Conservation (phyloP, 495 filamentous ascomycete genomes). For the Penicillium verhagenii region DNA sequence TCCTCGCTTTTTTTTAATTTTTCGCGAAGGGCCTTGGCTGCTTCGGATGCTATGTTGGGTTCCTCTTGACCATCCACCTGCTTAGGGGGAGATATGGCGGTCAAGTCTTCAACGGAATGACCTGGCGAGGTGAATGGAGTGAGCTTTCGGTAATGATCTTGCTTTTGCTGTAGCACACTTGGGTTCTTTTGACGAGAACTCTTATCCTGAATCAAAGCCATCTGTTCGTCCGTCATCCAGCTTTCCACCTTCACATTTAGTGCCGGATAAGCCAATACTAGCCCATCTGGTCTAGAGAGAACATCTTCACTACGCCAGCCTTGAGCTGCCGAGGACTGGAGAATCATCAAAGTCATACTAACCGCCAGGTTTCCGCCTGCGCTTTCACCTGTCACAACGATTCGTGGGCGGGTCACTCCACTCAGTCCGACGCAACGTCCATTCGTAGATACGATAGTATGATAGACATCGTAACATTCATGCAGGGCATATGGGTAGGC, state of each 20-base stretch:
- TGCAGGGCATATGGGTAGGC: constrained; percentile 95
- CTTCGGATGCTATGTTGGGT: constrained; percentile 27
- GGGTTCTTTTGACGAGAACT: constrained; percentile 73
- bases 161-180: constrained; percentile 73
- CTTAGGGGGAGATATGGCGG: constrained; percentile 17
- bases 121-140: constrained; percentile 64
- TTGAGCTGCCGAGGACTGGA: constrained; percentile 64
- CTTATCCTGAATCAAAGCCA: constrained; percentile 87
- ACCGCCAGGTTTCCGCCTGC: constrained; percentile 90
- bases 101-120: constrained; percentile 55
- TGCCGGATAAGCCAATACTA: constrained; percentile 84
- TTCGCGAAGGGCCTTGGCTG: constrained; percentile 28
- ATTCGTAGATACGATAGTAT: constrained; percentile 68
- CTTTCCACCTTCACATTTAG: constrained; percentile 97
- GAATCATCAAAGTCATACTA: constrained; percentile 79
- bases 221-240: constrained; percentile 99
- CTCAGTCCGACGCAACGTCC: constrained; percentile 82
- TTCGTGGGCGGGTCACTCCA: constrained; percentile 66
- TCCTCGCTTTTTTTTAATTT: constrained; percentile 23
- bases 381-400: constrained; percentile 86
- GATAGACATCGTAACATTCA: constrained; percentile 94
- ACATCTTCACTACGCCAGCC: constrained; percentile 55
- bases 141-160: constrained; percentile 61
- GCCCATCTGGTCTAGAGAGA: constrained; percentile 75
- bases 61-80: constrained; percentile 40